These are phyloP conservation scores for Pseudevernia furfuracea DNA, from an alignment of 495 filamentous ascomycete species.

Conservation along the genomic window DNA sequence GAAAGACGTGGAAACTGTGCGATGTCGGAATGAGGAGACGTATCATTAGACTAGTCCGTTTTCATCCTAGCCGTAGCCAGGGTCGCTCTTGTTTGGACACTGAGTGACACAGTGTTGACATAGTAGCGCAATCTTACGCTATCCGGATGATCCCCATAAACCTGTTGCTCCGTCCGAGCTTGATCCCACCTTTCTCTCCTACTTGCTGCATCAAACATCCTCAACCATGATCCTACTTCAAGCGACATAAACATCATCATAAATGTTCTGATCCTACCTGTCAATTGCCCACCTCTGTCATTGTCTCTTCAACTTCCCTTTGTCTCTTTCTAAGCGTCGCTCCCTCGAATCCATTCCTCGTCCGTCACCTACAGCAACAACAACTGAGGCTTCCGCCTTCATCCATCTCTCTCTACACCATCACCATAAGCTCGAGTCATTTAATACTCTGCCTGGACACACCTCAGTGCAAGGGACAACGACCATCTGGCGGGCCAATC, in stretches of 20 bases:
- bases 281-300: constrained; percentile 29
- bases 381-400: constrained; percentile 8
- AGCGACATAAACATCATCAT: constrained; percentile 13
- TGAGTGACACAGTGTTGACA: constrained; percentile 10
- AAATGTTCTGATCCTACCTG: constrained; percentile 29
- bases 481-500: not conserved
- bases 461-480: not conserved
- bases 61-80: constrained; percentile 3
- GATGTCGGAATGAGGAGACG: constrained; percentile 7
- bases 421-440: constrained; percentile 15
- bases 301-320: constrained; percentile 25
- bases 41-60: not conserved
- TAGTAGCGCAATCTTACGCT: constrained; percentile 12
- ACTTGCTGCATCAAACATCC: constrained; percentile 6
- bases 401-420: not conserved
- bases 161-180: constrained; percentile 21
- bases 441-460: constrained; percentile 3
- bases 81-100: constrained; percentile 10
- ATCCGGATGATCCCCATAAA: constrained; percentile 8
- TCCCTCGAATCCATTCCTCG: constrained; percentile 29
- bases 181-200: constrained; percentile 15
- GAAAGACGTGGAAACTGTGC: constrained; percentile 13
- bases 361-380: constrained; percentile 22
- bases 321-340: constrained; percentile 24
- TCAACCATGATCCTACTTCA: constrained; percentile 26